Base-by-base conservation (phyloP, 2,329 filamentous ascomycete species). In the Sporothrix sp. region DNA sequence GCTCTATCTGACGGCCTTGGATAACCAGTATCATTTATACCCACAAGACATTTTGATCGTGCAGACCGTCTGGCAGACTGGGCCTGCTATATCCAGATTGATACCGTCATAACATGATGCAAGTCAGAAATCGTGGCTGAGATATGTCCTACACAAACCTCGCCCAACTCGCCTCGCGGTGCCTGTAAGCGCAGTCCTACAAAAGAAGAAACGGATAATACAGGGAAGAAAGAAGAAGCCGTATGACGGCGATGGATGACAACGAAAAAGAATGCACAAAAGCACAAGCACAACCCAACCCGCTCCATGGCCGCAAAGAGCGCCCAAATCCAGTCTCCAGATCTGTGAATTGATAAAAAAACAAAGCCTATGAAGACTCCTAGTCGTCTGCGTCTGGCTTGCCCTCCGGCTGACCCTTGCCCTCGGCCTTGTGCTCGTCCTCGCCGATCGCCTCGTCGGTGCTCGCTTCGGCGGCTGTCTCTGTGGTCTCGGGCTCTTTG, bases 391-490 rank as follows among this genome's bases (percentile, higher is more conserved):
- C 11, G 13, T 9, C 33, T 18, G 7, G 54, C 50, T 11, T 16
- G 35, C 50, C 42, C 25, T 47, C 42, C 11, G 21, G 16, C 8
- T 39, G 16, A 21, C 45, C 51, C 39, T 48, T 38, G 36, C 35
- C 8, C 14, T 48, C 27, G 25, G 25, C 18, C 13, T 48, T 25
- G 10, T 13, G 11, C 6, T 25, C 28, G 27, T 11, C 35, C 8
- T n/a, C 35, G 21, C 11, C 18, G n/a, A n/a, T n/a, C 18, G 35
- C 13, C 6, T 37, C 18, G 18, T 18, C 7, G 18, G n/a, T 33
- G 11, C 28, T 2, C 7, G 28, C 42, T 6, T 16, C 37, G 21
- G 7, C 13, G 18, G 21, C 28, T 20, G 33, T 13, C 30, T 25
- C n/a, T n/a, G n/a, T n/a, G n/a, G n/a, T 13, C 40, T 20, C 20